These are phyloP conservation scores for Teratosphaeria gauchensis DNA, from an alignment of 2,329 filamentous ascomycete species.

Conservation along the genomic window DNA sequence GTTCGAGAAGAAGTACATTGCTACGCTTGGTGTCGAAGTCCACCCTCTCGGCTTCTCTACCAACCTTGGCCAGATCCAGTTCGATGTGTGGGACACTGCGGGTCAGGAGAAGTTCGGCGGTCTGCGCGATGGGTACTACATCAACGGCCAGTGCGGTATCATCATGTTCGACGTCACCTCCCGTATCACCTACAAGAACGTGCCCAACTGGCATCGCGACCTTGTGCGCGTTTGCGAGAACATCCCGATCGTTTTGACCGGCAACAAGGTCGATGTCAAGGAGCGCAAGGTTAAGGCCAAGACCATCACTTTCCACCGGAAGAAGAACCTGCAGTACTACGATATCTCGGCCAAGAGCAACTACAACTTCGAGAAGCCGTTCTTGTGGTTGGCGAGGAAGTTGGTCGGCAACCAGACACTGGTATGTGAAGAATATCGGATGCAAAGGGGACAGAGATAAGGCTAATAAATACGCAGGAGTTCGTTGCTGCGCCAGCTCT, in stretches of 20 bases:
- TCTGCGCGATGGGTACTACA: constrained; percentile 99
- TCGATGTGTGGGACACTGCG: constrained; percentile 98
- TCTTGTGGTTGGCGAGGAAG: constrained; percentile 98
- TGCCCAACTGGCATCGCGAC: constrained; percentile 99
- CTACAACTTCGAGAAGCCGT: constrained; percentile 99
- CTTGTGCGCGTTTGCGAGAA: constrained; percentile 98
- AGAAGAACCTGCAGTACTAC: constrained; percentile 99
- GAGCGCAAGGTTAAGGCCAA: constrained; percentile 99
- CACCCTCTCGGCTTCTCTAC: constrained; percentile 97
- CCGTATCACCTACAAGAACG: constrained; percentile 99
- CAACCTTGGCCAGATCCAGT: constrained; percentile 94
- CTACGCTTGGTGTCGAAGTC: constrained; percentile 97
- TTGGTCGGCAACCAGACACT: constrained; percentile 85
- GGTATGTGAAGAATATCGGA: constrained; percentile 44
- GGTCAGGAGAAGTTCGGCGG: constrained; percentile 99
- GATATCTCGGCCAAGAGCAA: constrained; percentile 99
- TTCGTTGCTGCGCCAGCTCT: constrained; percentile 94
- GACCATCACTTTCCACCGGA: constrained; percentile 99
- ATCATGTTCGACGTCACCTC: constrained; percentile 99
- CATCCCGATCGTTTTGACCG: constrained; percentile 94
- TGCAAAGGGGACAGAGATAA: neutral
- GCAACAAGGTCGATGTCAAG: constrained; percentile 99
- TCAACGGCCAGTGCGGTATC: constrained; percentile 99
- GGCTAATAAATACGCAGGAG: constrained; percentile 50
- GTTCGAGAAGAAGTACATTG: constrained; percentile 99